Conservation (phyloP, 139 green algal genomes). For the Coelastrella sp. region DNA sequence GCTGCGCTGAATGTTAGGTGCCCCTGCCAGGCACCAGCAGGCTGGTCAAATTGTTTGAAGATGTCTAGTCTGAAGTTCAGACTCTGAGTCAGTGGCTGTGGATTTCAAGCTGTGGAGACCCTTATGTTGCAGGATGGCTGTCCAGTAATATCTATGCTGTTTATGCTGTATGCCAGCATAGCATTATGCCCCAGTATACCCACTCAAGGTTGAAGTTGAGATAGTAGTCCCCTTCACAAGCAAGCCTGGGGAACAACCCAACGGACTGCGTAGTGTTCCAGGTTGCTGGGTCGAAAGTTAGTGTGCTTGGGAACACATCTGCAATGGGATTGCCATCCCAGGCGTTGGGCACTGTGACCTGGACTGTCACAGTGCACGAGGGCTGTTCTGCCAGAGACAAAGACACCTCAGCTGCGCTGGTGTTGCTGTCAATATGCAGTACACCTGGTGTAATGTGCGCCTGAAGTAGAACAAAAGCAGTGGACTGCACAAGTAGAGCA, state of each 20-base stretch:
- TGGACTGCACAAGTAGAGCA: too few relatives aligned
- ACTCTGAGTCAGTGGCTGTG: too few relatives aligned
- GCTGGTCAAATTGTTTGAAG: too few relatives aligned
- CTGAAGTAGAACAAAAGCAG: neutral
- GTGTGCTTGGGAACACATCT: slow-evolving; percentile 16
- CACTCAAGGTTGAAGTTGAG: slow-evolving; percentile 55
- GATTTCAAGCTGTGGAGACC: too few relatives aligned
- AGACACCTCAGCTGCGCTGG: neutral
- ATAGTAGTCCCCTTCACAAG: slow-evolving; percentile 50
- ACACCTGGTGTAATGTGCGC: neutral
- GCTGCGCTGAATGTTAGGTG: too few relatives aligned
- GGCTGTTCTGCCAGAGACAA: slow-evolving; percentile 4
- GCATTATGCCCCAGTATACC: neutral
- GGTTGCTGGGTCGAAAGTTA: slow-evolving; percentile 26
- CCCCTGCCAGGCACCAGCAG: too few relatives aligned
- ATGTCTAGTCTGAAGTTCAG: too few relatives aligned
- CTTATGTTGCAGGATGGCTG: too few relatives aligned
- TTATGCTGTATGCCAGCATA: too few relatives aligned
- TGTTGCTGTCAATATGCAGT: neutral
- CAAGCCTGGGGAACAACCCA: slow-evolving; percentile 30
- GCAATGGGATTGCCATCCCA: slow-evolving; percentile 56
- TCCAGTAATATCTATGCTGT: too few relatives aligned
- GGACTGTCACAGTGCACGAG: slow-evolving; percentile 30
- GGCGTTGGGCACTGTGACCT: neutral
- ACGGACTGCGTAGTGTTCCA: slow-evolving; percentile 36